These are phyloP conservation scores for Dioszegia crocea DNA, from an alignment of 768 basidiomycete species.

Conservation along the genomic window DNA sequence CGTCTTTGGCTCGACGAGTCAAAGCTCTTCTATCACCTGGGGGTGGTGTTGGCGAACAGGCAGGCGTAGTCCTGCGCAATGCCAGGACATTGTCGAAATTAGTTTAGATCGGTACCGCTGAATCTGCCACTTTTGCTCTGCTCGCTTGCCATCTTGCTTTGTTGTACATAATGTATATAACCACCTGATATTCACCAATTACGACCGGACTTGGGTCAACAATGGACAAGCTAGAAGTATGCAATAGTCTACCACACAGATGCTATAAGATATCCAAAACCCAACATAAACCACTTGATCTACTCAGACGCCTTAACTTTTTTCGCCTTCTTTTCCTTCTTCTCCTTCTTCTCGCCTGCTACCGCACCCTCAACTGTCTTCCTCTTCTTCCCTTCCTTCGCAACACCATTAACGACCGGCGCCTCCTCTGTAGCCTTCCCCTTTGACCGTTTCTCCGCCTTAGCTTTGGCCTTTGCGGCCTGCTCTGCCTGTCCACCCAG, in stretches of 20 bases:
- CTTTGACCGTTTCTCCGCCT: constrained; percentile 11
- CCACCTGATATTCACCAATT: no score
- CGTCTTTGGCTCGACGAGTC: constrained; percentile 18
- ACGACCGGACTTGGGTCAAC: no score
- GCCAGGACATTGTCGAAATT: neutral
- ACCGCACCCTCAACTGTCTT: constrained; percentile 11
- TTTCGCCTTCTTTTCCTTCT: constrained; percentile 39
- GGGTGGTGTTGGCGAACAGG: neutral
- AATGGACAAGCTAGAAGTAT: no score
- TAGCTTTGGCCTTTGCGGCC: constrained; percentile 20
- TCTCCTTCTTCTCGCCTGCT: constrained; percentile 10
- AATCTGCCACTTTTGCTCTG: no score
- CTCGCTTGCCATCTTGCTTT: no score
- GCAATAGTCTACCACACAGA: no score
- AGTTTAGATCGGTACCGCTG: neutral
- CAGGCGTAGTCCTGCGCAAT: neutral
- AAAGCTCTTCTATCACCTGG: neutral
- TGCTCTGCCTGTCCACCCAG: constrained; percentile 32
- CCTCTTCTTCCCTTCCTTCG: constrained; percentile 14
- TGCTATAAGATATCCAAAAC: no score
- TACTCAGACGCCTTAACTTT: constrained; percentile 19
- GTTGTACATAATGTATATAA: no score
- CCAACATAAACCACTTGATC: neutral
- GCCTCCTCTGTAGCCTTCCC: neutral
- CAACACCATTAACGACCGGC: neutral